Conservation (phyloP, 805 yeast species). For the Blastobotrys robertii region DNA sequence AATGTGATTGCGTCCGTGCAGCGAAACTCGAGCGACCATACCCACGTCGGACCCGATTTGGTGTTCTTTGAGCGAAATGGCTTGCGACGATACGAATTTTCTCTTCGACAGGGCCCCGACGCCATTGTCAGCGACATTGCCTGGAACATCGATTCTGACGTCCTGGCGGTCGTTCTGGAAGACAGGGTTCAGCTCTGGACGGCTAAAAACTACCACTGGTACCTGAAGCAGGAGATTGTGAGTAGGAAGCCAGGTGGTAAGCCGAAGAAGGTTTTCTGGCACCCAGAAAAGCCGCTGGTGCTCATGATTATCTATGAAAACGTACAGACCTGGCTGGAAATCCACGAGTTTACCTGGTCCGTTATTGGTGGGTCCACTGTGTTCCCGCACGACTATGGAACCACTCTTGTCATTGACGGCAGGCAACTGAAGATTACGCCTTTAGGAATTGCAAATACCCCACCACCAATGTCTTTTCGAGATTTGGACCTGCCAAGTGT, state of each 20-base stretch:
- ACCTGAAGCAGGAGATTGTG: conserved; percentile 70
- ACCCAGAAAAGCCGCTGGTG: conserved; percentile 78
- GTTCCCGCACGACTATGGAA: conserved; percentile 65
- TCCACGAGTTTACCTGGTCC: conserved; percentile 57
- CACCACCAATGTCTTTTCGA: conserved; percentile 84
- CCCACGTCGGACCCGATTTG: conserved; percentile 29
- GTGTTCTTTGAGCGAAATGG: conserved; percentile 93
- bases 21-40: conserved; percentile 28
- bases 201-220: conserved; percentile 91
- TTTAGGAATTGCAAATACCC: conserved; percentile 72
- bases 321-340: conserved; percentile 40
- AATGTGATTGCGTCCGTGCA: conserved; percentile 76
- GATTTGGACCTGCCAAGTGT: conserved; percentile 47
- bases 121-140: conserved; percentile 41
- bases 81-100: conserved; percentile 78
- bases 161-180: conserved; percentile 56
- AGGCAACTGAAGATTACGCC: conserved; percentile 65
- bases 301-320: conserved; percentile 37
- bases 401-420: conserved; percentile 77
- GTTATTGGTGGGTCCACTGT: conserved; percentile 59
- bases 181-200: conserved; percentile 81
- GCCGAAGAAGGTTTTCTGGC: conserved; percentile 48
- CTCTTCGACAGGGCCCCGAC: conserved; percentile 48
- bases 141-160: conserved; percentile 79
- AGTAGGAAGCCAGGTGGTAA: conserved; percentile 29